Conservation (phyloP, 75 land plant species). For the Gnetum montanum region DNA sequence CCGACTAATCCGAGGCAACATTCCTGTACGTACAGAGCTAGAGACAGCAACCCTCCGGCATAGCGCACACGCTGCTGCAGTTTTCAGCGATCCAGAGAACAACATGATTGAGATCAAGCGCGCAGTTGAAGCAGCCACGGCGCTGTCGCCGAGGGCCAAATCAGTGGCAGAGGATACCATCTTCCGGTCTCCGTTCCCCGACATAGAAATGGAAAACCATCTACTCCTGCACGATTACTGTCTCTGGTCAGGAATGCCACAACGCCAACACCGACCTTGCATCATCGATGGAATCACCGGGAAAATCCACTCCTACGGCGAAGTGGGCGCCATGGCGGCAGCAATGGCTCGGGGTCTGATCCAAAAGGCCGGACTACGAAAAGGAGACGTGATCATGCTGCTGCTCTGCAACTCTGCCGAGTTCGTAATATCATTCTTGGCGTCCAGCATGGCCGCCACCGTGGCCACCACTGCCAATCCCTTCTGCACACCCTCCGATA, state of each 20-base stretch:
- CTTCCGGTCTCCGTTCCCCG: conserved; percentile 8
- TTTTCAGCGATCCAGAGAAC: no score
- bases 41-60: no score
- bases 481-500: conserved; percentile 56
- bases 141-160: no score
- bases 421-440: conserved; percentile 52
- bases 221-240: conserved; percentile 20
- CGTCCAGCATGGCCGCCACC: conserved; percentile 51
- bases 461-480: conserved; percentile 74
- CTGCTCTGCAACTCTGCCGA: conserved; percentile 58
- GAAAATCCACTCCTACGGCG: conserved; percentile 1
- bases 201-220: conserved; percentile 44
- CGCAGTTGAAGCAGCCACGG: no score
- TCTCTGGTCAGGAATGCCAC: background rate
- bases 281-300: conserved; percentile 13
- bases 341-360: conserved; percentile 24
- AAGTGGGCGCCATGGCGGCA: conserved; percentile 1
- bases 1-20: no score
- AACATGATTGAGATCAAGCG: no score
- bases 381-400: conserved; percentile 50
- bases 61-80: no score
- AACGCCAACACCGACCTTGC: conserved; percentile 9
- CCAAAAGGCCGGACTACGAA: conserved; percentile 33
- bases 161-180: background rate
- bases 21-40: no score